Evolutionary conservation across 2,329 filamentous ascomycete species (phyloP).

Genomic region (Cordyceps pruinosa): DNA sequence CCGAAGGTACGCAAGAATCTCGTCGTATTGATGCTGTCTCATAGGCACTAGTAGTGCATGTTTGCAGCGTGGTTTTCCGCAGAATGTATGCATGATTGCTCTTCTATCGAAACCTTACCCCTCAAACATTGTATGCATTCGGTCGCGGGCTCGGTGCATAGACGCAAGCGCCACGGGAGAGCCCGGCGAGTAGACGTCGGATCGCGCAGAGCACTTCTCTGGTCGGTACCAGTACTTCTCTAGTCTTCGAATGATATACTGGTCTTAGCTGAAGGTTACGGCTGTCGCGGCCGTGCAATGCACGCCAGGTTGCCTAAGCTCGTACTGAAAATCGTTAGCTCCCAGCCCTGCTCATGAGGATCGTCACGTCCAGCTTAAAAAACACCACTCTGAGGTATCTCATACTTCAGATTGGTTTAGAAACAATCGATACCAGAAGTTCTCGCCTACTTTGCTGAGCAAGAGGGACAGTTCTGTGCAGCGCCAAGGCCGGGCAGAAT

Average conservation of each 20-base stretch:
- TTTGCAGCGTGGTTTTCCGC: neutral
- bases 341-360: neutral
- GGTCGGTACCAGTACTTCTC: neutral
- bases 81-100: slow-evolving; percentile 10
- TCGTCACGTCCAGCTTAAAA: neutral
- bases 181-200: slow-evolving; percentile 2
- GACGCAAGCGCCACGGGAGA: slow-evolving; percentile 18
- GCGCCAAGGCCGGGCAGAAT: too few relatives aligned
- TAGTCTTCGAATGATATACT: neutral
- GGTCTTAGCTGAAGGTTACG: neutral
- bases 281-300: neutral
- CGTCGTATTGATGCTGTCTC: too few relatives aligned
- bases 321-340: neutral
- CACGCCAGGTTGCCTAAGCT: neutral
- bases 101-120: slow-evolving; percentile 30
- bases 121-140: slow-evolving; percentile 31
- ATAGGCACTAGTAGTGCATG: too few relatives aligned
- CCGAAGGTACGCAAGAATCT: too few relatives aligned
- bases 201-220: neutral
- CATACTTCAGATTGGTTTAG: neutral
- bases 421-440: neutral
- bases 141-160: slow-evolving; percentile 14
- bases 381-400: neutral
- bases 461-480: too few relatives aligned
- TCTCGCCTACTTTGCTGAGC: neutral